Base-by-base conservation (phyloP, 2,329 filamentous ascomycete species). In the Chaetomiaceae sp. region DNA sequence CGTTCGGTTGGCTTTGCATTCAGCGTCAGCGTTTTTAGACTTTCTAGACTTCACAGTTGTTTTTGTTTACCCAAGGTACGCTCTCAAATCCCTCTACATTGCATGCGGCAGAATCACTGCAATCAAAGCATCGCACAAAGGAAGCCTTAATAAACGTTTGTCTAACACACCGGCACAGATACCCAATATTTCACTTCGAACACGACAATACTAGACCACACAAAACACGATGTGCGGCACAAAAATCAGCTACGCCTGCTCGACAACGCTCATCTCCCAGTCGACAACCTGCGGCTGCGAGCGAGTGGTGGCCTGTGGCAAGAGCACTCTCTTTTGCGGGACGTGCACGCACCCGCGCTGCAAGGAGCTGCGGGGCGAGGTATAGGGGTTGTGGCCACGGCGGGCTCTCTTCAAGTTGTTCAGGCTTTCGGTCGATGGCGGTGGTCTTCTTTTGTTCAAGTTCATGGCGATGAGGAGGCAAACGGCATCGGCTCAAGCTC, bases 321-420 rank as follows among this genome's bases (percentile, higher is more conserved):
- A 60, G 49, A 61, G 58, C 57, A 62, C 60, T 1, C 58, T 62
- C 16, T 61, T 57, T 44, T 62, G 60, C 57, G 60, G 60, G n/a
- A 56, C 55, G 7, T 62, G 60, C 54, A 42, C 50, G 16, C 57
- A 62, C 23, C 58, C 58, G 11, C 54, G 60, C 8, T 62, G 60
- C 54, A 56, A 52, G 21, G 60, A 62, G 38, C 55, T 62, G 37
- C 44, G 60, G 10, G 59, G 58, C 18, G 58, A 62, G 50, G 54
- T 54, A 9, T 27, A 27, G 25, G 46, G 46, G 34, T n/a, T 37
- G 36, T 13, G 46, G 46, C 34, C 25, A 33, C 36, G 37, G 23
- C 36, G 36, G 27, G 25, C 25, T 23, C 11, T 23, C 20, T 10
- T 16, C 13, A 13, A 13, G 14, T 2, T 29, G 42, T 45, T n/a